Base-by-base conservation (phyloP, 805 yeast species). In the Candida stauntonica region DNA sequence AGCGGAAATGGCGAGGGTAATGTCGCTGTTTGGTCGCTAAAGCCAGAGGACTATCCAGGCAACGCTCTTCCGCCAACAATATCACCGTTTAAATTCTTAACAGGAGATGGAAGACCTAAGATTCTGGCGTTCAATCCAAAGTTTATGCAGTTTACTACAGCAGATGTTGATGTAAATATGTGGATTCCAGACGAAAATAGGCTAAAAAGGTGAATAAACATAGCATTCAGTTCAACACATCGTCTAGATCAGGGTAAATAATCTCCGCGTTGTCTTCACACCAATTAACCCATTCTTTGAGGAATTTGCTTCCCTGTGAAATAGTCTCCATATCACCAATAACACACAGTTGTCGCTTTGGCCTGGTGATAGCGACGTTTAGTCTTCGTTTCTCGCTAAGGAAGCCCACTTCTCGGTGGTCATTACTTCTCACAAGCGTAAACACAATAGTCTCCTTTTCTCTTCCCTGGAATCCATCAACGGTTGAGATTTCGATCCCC, bases 401-500 rank as follows among this genome's bases (percentile, higher is more conserved):
- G 54, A 91, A 93, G 8, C 98, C 98, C 33, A 89, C 81, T 36
- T 81, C 85, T 24, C 70, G 59, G 2, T 62, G 51, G 16, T 73
- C 80, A 57, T 91, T 91, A 28, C 93, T 81, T 46, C 99, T 68
- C 3, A 91, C 97, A 38, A 91, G 60, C 2, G 93, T 73, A 11
- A 93, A 63, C 1, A 91, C 70, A 6, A 91, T 87, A 0, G 79
- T 81, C 51, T 89, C 94, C 58, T 91, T 93, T 55, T 91, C 99
- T 45, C 97, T 68, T 2, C 99, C 99, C 64, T 91, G 99, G 54
- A 91, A 93, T 1, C 97, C 97, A 63, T 91, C 99, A 5, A 91
- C 91, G 0, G 97, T 86, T 5, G 95, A 77, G 0, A 89, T 75
- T 54, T 91, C 98, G 5, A 91, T 64, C 3, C 45, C 54, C 1